Base-by-base conservation (phyloP, 441 rosid genomes). In the Manihot esculenta region DNA sequence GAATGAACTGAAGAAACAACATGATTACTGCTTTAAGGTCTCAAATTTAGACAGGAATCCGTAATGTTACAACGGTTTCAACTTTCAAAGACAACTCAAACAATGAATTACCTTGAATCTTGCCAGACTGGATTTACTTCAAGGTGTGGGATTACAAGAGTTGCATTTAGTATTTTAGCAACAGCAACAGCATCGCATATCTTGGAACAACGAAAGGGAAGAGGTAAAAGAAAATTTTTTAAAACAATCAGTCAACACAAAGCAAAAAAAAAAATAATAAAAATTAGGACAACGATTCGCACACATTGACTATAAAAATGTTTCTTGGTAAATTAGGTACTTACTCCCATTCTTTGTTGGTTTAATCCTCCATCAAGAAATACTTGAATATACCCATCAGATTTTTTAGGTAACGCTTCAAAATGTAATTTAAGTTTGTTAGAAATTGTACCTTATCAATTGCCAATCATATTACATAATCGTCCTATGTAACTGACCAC, bases 331-430 rank as follows among this genome's bases (percentile, higher is more conserved):
- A 41, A 20, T 38, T 38, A 38, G 42, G 8, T 65, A 83, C 93
- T 64, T 77, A 91, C 95, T 71, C 98, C 98, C 98, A 93, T 96
- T 71, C 99, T 84, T 79, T 96, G 97, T 74, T 96, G 99, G 84
- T 96, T 96, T 49, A 96, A 80, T 42, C 98, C 99, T 78, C 98
- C 99, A 78, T 96, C 99, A 49, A 96, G 99, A 80, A 96, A 91
- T 12, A 96, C 92, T 73, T 96, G 98, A 64, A 96, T 64, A 66
- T 89, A 93, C 54, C 96, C 92, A 59, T 73, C 74, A 10, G 88
- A 81, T 62, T 80, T 85, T 74, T 70, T 74, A 17, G 94, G 94
- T 71, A 85, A 77, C 24, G 91, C 98, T 91, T 80, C 75, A 84
- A 74, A 71, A 70, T 11, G 1, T 72, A 66, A 57, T 27, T 35